Conservation (phyloP, 2,329 filamentous ascomycete genomes). For the Fusarium sp. region DNA sequence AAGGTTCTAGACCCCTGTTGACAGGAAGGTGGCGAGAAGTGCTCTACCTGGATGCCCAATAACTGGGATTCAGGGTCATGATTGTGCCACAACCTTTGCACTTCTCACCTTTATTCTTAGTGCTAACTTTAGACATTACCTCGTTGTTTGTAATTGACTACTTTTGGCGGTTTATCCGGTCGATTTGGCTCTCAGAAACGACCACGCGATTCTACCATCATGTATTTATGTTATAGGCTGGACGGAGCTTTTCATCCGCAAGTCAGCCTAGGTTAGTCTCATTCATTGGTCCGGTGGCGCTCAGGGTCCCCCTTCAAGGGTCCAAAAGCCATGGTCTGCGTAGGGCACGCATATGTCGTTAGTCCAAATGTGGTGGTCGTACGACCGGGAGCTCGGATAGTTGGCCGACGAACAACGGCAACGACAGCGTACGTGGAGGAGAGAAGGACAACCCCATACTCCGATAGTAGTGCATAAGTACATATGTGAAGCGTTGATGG, state of each 20-base stretch:
- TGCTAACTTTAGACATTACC: conserved; percentile 7
- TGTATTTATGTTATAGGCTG: conserved; percentile 24
- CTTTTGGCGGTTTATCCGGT: conserved; percentile 2
- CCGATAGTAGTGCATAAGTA: not conserved
- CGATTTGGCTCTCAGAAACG: conserved; percentile 1
- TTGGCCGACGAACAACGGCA: conserved; percentile 15
- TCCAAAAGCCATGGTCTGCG: conserved; percentile 30
- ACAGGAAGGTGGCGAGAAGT: conserved; percentile 39
- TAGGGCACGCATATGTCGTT: conserved; percentile 35
- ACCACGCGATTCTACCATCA: conserved; percentile 5
- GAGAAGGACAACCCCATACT: not conserved
- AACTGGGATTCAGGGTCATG: conserved; percentile 23
- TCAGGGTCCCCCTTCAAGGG: conserved; percentile 33
- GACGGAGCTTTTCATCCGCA: conserved; percentile 40
- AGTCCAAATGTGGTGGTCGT: conserved; percentile 30
- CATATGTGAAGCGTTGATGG: not conserved
- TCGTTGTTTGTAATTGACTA: conserved; percentile 1
- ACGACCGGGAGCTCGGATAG: conserved; percentile 28
- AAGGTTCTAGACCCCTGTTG: conserved; percentile 37
- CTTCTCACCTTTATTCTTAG: conserved; percentile 28
- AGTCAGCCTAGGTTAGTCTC: not conserved
- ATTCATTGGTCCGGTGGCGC: conserved; percentile 31
- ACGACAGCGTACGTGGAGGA: not conserved
- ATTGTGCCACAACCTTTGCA: conserved; percentile 28
- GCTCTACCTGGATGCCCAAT: conserved; percentile 30